Base-by-base conservation (phyloP, 2,329 filamentous ascomycete species). In the Blumeria graminis region DNA sequence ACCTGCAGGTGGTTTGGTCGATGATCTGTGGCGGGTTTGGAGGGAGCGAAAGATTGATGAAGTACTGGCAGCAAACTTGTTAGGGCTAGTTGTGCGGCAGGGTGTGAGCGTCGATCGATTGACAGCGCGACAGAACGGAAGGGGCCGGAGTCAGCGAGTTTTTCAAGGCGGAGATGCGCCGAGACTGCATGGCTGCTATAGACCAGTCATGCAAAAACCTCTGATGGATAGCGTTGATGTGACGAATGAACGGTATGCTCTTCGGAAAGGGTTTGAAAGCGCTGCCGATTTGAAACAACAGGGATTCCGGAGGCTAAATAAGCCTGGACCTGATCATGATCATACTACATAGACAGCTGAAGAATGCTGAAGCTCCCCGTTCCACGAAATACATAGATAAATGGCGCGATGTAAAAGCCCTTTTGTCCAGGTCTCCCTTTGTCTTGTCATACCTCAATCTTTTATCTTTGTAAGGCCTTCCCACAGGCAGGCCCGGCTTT, bases 1-100 rank as follows among this genome's bases (percentile, higher is more conserved):
- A 7, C 53, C 53, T 14, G 67, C 74, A 55, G 72, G 75, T 60
- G 80, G 82, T 33, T 71, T 90, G 38, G 75, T 88, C 61, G 82
- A 87, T 61, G 76, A 81, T 58, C 67, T 93, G 52, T 98, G 92
- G 92, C 73, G 76, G 59, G 71, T 80, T 22, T 98, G 92, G 90
- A 78, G 86, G 58, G 78, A 81, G 65, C 74, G 77, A 56, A 94
- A 94, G 72, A 85, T 96, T 62, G 88, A 96, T 64, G 92, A 96
- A 72, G 72, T 94, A 55, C 72, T 98, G 57, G 80, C 86, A 0
- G 81, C 77, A 58, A 77, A 80, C 62, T 70, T 98, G 55, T 71
- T 96, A 58, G 78, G 85, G 63, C 69, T 82, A 48, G 70, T 78
- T 7, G 69, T 73, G 32, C 63, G 60, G 1, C 72, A 74, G 61